Conservation (phyloP, 108 stramenopile genomes). For the Schizochytrium sp. region DNA sequence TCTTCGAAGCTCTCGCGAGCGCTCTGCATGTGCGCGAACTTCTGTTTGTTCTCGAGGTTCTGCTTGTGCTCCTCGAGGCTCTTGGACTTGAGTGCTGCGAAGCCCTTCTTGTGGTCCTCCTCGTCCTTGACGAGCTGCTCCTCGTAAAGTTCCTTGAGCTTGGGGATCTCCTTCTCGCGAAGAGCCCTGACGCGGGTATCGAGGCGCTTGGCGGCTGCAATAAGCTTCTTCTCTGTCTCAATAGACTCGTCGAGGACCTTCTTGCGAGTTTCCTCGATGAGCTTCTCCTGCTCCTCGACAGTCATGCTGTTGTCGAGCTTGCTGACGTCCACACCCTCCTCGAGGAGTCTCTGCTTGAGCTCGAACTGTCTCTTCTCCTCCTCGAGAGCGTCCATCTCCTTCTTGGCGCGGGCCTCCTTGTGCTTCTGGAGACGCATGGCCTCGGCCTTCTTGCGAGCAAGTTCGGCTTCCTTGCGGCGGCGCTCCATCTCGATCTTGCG, state of each 20-base stretch:
- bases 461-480: constrained; percentile 75
- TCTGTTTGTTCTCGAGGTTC: constrained; percentile 78
- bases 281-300: constrained; percentile 55
- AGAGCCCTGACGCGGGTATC: constrained; percentile 90
- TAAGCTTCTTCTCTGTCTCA: constrained; percentile 88
- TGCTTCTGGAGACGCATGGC: constrained; percentile 85
- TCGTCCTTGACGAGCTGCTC: constrained; percentile 55
- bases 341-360: constrained; percentile 55
- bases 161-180: constrained; percentile 90
- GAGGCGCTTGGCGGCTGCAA: constrained; percentile 86
- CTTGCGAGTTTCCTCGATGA: constrained; percentile 80
- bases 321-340: constrained; percentile 44
- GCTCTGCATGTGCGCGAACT: constrained; percentile 71
- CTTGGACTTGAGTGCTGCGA: constrained; percentile 21
- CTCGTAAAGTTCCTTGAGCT: constrained; percentile 72
- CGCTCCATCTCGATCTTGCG: constrained; percentile 55
- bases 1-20: constrained; percentile 54
- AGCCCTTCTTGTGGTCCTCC: constrained; percentile 56
- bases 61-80: constrained; percentile 82
- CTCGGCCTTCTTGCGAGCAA: constrained; percentile 85
- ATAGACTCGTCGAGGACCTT: constrained; percentile 81
- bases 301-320: constrained; percentile 67
- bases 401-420: constrained; percentile 77
- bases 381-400: constrained; percentile 86
- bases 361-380: constrained; percentile 74